Conservation (phyloP, 768 basidiomycete genomes). For the Lepiota brunneoincarnata region DNA sequence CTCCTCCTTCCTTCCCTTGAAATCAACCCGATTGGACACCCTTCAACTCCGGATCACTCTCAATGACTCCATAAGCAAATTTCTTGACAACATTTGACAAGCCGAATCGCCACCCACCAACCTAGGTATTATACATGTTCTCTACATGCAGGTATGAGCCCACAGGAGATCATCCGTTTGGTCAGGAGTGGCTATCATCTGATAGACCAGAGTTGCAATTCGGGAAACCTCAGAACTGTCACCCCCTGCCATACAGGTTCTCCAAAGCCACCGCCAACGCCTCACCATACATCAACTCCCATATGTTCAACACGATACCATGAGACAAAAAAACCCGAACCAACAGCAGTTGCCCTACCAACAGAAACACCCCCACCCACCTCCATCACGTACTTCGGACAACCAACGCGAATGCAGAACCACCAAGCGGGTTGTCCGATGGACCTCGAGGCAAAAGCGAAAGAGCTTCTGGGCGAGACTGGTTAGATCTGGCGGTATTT, state of each 20-base stretch:
- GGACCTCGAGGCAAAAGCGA: slow-evolving; percentile 14
- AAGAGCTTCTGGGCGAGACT: slow-evolving; percentile 21
- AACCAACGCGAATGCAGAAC: neutral
- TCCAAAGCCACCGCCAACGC: too few species aligned
- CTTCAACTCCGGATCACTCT: neutral
- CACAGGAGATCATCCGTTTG: slow-evolving; percentile 33
- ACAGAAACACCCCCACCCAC: neutral
- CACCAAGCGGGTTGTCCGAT: neutral
- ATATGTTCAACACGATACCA: neutral
- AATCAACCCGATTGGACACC: neutral
- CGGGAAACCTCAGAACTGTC: neutral
- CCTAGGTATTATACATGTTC: slow-evolving; percentile 48
- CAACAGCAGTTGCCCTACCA: neutral
- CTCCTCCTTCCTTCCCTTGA: neutral
- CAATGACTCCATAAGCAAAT: slow-evolving; percentile 37
- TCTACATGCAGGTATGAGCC: slow-evolving; percentile 43
- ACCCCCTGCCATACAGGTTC: neutral
- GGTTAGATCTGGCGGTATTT: slow-evolving; percentile 23
- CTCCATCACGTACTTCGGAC: neutral
- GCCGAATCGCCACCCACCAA: slow-evolving; percentile 49
- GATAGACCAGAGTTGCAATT: neutral
- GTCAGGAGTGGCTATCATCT: slow-evolving; percentile 36
- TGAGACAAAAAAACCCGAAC: neutral
- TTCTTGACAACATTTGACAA: slow-evolving; percentile 50
- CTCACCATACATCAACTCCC: neutral